Base-by-base conservation (phyloP, 495 filamentous ascomycete genomes). In the Penicillium chermesinum region DNA sequence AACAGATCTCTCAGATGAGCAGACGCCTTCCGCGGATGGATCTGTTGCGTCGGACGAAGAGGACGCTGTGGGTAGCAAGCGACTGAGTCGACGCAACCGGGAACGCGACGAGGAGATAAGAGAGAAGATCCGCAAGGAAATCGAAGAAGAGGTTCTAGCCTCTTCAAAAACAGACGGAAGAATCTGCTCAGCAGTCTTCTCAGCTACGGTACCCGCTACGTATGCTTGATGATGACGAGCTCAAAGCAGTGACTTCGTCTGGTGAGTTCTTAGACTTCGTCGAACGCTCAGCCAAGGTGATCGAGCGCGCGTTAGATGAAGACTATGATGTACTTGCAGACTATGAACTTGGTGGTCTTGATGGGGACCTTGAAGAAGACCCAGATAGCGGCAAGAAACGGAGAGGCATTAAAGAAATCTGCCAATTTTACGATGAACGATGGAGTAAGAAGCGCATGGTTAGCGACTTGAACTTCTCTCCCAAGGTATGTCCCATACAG, bases 381-480 rank as follows among this genome's bases (percentile, higher is more conserved):
- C 89, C 94, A 54, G 87, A 88, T 55, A 76, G 79, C 35, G 86
- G 85, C 10, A 89, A 87, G 63, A 87, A 86, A 41, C 82, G 85
- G 33, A 80, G 89, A 55, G 78, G 85, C 30, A 84, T 97, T 49
- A 87, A 83, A 59, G 91, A 99, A 64, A 70, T 95, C 30, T 84
- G 82, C 13, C 90, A 96, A 58, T 97, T 97, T 65, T 95, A 85
- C 65, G 88, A 96, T 57, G 90, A 96, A 49, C 74, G 89, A 61
- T 96, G 91, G 91, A 95, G 90, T 62, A 93, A 89, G 70, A 96
- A 95, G 68, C 82, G 94, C 50, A 95, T 96, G 88, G 84, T 97
- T 59, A 95, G 84, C 59, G 86, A 89, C 57, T 76, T 97, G 38
- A 84, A 87, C 67, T 97, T 96, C 62, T 96, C 91, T 19, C 87